Evolutionary conservation across 805 yeast species (phyloP).

Genomic region (Starmerella vaccinii): DNA sequence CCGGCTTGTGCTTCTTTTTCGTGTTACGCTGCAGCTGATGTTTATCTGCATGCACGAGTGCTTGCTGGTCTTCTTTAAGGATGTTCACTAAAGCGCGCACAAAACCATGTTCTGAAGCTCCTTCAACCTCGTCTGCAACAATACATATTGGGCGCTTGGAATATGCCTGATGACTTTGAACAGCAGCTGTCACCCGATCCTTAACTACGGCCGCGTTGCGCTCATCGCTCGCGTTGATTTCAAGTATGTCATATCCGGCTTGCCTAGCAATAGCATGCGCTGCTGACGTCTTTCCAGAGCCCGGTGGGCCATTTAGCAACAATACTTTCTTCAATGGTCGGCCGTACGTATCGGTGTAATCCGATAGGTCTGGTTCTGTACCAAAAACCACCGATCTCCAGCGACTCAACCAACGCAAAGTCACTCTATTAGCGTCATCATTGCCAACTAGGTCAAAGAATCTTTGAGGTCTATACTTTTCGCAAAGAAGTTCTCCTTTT

Average conservation of each 20-base stretch:
- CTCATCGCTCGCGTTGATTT: conserved; percentile 79
- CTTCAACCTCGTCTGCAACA: conserved; percentile 84
- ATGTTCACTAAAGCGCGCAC: conserved; percentile 19
- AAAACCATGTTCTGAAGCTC: conserved; percentile 52
- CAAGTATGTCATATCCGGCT: conserved; percentile 69
- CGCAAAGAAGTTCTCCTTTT: conserved; percentile 38
- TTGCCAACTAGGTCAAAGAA: conserved; percentile 62
- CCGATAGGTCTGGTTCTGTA: conserved; percentile 7
- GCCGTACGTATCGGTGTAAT: conserved; percentile 40
- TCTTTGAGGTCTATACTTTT: conserved; percentile 56
- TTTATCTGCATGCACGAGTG: not conserved
- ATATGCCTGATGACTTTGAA: conserved; percentile 38
- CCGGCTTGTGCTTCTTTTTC: conserved; percentile 14
- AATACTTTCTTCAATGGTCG: conserved; percentile 46
- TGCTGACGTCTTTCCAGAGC: conserved; percentile 83
- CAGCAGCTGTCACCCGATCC: conserved; percentile 39
- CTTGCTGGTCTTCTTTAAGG: conserved; percentile 14
- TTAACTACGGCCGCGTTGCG: conserved; percentile 40
- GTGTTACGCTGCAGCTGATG: not conserved
- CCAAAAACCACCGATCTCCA: conserved; percentile 38
- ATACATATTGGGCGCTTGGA: conserved; percentile 68
- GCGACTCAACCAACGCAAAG: conserved; percentile 53
- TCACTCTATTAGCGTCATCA: conserved; percentile 49
- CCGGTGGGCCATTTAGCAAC: conserved; percentile 84
- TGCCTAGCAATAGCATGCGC: conserved; percentile 77